Evolutionary conservation across 1,284 basidiomycete genomes (phyloP).

Genomic region (Trichosporon faecale): DNA sequence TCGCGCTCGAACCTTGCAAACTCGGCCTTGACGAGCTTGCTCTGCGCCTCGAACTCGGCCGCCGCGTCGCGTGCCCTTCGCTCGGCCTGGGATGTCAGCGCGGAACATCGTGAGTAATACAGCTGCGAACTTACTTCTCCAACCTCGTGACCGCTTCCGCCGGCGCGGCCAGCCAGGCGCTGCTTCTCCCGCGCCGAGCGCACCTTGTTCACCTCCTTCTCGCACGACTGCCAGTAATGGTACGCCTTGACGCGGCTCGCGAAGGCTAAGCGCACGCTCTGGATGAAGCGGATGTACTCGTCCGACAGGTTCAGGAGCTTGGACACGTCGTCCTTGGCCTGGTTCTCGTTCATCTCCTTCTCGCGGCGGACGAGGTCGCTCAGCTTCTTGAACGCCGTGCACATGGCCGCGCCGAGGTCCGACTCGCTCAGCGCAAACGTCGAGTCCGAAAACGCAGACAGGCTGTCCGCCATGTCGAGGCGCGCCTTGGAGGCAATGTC

Average conservation of each 20-base stretch:
- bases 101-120: background rate
- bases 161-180: constrained; percentile 65
- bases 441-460: constrained; percentile 68
- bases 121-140: constrained; percentile 61
- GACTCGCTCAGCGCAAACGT: constrained; percentile 66
- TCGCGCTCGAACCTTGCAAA: constrained; percentile 92
- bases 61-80: constrained; percentile 73
- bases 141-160: constrained; percentile 57
- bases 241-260: constrained; percentile 78
- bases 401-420: constrained; percentile 70
- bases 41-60: constrained; percentile 81
- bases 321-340: constrained; percentile 73
- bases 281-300: constrained; percentile 88
- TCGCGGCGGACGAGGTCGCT: constrained; percentile 69
- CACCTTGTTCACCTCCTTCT: constrained; percentile 69
- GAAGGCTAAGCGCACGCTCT: constrained; percentile 72
- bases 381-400: constrained; percentile 64
- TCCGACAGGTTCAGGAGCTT: constrained; percentile 74
- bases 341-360: constrained; percentile 66
- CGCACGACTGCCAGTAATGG: constrained; percentile 72
- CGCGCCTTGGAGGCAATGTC: constrained; percentile 77
- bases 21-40: constrained; percentile 83
- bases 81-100: constrained; percentile 62
- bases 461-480: constrained; percentile 64
- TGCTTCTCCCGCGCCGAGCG: constrained; percentile 76